phyloP scores from a whole-genome alignment of 192 early-diverging fungal species.

The Coemansia sp. region DNA sequence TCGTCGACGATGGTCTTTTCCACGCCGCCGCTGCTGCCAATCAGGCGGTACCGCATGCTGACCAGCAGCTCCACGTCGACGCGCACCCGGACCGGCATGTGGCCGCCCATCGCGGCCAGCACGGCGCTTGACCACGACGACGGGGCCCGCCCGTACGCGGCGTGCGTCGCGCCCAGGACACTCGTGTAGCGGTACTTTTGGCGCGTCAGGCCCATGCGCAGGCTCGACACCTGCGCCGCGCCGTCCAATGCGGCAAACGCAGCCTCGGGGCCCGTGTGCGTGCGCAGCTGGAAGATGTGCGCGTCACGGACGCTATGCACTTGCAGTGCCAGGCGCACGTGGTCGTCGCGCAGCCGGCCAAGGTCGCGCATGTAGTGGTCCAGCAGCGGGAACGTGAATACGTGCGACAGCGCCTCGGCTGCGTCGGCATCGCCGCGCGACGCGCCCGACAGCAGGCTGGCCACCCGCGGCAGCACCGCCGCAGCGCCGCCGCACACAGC shows the following conservation, averaged over 20 bases:
- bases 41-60: constrained; percentile 35
- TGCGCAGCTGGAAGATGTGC: constrained; percentile 33
- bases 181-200: constrained; percentile 25
- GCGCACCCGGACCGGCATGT: constrained; percentile 25
- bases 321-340: constrained; percentile 27
- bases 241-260: constrained; percentile 21
- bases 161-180: constrained; percentile 20
- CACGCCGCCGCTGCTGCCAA: constrained; percentile 3
- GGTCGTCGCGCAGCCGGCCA: constrained; percentile 26
- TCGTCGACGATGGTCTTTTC: constrained; percentile 33
- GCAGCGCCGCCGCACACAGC: constrained; percentile 30
- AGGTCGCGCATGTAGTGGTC: constrained; percentile 29
- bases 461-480: constrained; percentile 24
- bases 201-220: constrained; percentile 26
- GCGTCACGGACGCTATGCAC: constrained; percentile 17
- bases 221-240: constrained; percentile 7
- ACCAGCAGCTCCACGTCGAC: constrained; percentile 30
- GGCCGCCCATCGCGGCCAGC: constrained; percentile 1
- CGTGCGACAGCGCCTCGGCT: constrained; percentile 13
- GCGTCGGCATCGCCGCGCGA: constrained; percentile 14
- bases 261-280: constrained; percentile 27
- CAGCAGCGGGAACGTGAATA: constrained; percentile 29
- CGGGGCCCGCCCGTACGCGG: neutral
- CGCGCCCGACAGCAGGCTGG: constrained; percentile 22
- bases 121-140: neutral